Evolutionary conservation across 2,329 filamentous ascomycete species (phyloP), one percentile per base, ranked within the genome.

Genomic region (Bipolaris cookei): DNA sequence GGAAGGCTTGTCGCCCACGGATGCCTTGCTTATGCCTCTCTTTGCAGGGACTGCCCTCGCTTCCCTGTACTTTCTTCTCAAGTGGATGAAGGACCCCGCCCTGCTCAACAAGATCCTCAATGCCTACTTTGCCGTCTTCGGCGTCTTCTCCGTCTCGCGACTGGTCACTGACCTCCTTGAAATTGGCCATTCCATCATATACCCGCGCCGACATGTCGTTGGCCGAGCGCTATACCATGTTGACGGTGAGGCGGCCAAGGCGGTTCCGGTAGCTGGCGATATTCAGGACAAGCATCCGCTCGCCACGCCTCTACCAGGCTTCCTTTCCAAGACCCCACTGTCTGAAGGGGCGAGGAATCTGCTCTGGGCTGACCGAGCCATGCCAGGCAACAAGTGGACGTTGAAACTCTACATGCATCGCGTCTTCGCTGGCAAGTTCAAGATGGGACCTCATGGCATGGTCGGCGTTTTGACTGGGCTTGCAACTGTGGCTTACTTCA

Each of bases 11-110:
- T 83, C 87, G 7, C 87, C 90, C 1, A 88, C 85, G 0, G 94
- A 98, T 76, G 94, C 92, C 45, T 85, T 98, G 64, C 76, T 96
- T 67, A 90, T 97, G 62, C 95, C 94, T 1, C 66, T 97, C 30
- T 81, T 92, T 52, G 93, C 92, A 5, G 91, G 88, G 1, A 70
- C 81, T 8, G 86, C 89, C 1, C 84, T 98, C 7, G 83, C 87
- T 39, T 87, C 87, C 4, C 82, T 98, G 11, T 98, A 98, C 79
- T 88, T 93, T 67, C 81, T 97, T 58, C 92, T 98, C 72, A 92
- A 96, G 74, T 95, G 89, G 84, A 85, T 97, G 53, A 83, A 94
- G 63, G 91, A 97, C 69, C 88, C 92, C 0, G 82, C 87, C 10
- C 80, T 96, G 20, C 78, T 98, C 68, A 97, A 94, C 79, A 90